Conservation (phyloP, 768 basidiomycete genomes). For the Auricularia sp. region DNA sequence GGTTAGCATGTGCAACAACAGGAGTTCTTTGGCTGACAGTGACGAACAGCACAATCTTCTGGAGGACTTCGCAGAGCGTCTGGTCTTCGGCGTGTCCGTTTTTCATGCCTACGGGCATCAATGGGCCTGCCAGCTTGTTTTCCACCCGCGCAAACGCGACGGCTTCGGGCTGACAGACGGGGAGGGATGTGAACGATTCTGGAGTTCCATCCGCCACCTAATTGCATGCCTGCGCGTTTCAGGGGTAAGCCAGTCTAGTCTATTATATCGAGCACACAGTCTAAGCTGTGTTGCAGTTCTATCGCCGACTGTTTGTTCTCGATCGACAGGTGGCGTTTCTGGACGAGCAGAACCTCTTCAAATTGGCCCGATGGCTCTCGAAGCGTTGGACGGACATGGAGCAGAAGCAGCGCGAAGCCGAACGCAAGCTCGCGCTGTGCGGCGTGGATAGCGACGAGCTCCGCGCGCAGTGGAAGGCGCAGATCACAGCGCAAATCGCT, state of each 20-base stretch:
- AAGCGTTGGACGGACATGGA: background rate
- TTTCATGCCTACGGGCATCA: slow-evolving; percentile 33
- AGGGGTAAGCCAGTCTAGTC: slow-evolving; percentile 20
- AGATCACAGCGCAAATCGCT: background rate
- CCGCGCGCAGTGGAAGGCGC: background rate
- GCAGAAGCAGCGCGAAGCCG: background rate
- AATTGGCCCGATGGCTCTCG: background rate
- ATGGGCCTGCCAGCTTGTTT: slow-evolving; percentile 28
- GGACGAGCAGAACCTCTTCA: background rate
- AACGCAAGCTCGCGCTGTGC: background rate
- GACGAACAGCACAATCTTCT: slow-evolving; percentile 7
- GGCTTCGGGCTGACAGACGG: slow-evolving; percentile 27
- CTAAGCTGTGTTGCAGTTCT: background rate
- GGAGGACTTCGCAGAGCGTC: slow-evolving; percentile 8
- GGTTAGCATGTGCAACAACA: background rate
- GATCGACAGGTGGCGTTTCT: background rate
- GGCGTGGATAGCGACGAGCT: background rate
- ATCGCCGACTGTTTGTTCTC: background rate
- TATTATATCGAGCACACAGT: background rate
- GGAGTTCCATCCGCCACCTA: slow-evolving; percentile 24
- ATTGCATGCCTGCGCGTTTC: slow-evolving; percentile 26
- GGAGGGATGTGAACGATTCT: slow-evolving; percentile 27
- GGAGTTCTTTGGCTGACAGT: background rate
- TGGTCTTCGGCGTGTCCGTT: slow-evolving; percentile 24
- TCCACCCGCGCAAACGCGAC: slow-evolving; percentile 21